These are phyloP conservation scores for Akanthomyces lecanii DNA, from an alignment of 2,329 filamentous ascomycete genomes.

Conservation along the genomic window DNA sequence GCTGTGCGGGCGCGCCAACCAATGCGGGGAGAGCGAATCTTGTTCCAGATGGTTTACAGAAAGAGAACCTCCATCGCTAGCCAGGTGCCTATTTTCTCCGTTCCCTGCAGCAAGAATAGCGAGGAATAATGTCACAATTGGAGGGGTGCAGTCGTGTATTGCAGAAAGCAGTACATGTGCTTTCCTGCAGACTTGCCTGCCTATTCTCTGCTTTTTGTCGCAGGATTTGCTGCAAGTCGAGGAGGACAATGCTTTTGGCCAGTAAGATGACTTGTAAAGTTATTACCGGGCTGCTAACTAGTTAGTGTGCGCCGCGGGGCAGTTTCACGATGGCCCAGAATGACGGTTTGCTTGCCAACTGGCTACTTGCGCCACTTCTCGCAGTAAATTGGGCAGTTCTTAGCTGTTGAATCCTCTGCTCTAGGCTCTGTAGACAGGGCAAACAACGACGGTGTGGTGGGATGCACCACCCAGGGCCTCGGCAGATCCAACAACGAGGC, in stretches of 20 bases:
- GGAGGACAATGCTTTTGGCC: neutral
- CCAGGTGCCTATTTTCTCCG: neutral
- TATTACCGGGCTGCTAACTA: neutral
- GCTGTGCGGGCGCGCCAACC: neutral
- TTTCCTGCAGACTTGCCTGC: neutral
- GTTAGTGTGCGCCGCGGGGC: neutral
- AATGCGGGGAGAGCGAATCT: neutral
- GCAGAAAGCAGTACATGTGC: neutral
- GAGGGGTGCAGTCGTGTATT: neutral
- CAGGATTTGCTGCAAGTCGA: neutral
- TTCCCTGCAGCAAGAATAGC: neutral
- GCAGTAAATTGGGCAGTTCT: too few species aligned
- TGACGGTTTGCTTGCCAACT: too few species aligned
- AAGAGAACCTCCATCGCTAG: neutral
- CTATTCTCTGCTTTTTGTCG: too few species aligned
- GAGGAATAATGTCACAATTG: neutral
- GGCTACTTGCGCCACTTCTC: too few species aligned
- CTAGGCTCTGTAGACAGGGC: too few species aligned
- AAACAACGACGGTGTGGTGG: neutral
- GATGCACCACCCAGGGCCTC: neutral
- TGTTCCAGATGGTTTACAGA: neutral
- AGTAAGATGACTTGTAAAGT: neutral
- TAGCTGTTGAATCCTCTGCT: neutral
- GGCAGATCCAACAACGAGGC: constrained; percentile 2
- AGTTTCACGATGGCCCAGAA: neutral